Percentiles rank a stretch among this genome's conserved stretches.
Conservation (phyloP, 2,329 filamentous ascomycete genomes). For the Hypocrella siamensis region DNA sequence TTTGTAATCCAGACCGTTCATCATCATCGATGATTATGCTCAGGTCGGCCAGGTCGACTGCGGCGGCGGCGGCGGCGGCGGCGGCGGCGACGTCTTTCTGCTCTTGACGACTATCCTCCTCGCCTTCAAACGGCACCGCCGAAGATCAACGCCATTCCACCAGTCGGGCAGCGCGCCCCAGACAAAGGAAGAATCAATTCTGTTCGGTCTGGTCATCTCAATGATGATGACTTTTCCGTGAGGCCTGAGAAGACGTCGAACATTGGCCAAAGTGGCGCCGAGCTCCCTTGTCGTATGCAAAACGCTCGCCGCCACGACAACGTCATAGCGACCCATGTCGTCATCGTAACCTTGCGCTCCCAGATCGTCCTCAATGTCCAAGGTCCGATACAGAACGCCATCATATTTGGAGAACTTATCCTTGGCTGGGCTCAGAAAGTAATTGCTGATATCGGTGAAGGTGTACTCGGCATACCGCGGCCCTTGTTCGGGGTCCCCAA, state of each 20-base stretch:
- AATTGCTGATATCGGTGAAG: neutral
- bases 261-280: neutral
- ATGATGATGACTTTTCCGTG: constrained; percentile 3
- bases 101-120: no score
- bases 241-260: constrained; percentile 4
- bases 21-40: no score
- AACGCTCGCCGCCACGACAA: constrained; percentile 20
- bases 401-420: neutral
- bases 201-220: constrained; percentile 1
- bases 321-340: constrained; percentile 14
- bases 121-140: no score
- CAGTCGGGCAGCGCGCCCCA: constrained; percentile 1
- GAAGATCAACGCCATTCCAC: constrained; percentile 2
- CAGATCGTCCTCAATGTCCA: constrained; percentile 11
- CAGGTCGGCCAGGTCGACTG: no score
- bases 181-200: constrained; percentile 1
- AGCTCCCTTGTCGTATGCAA: constrained; percentile 19
- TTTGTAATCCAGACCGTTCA: no score
- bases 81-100: no score
- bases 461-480: neutral
- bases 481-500: no score
- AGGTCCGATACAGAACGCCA: neutral
- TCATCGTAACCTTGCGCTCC: constrained; percentile 16
- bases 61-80: no score
- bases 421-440: neutral